phyloP scores from a whole-genome alignment of 1,139 yeast genomes.

The Sugiyamaella sp. region DNA sequence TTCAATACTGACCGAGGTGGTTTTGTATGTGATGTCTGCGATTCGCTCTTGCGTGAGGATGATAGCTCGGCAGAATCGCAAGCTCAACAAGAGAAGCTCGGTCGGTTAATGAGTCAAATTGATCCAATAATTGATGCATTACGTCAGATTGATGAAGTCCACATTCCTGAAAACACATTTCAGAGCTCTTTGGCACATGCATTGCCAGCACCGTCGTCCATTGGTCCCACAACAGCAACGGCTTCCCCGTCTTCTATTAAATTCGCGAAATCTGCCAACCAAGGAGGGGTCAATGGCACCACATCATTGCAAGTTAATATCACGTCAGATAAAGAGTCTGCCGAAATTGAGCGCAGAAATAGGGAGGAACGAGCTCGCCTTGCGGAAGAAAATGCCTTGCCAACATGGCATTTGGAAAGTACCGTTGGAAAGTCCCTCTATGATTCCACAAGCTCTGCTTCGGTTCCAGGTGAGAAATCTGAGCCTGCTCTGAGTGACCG shows the following conservation, averaged over 20 bases:
- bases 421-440: conserved; percentile 66
- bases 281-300: conserved; percentile 29
- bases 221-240: conserved; percentile 24
- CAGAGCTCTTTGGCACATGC: conserved; percentile 78
- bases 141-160: conserved; percentile 82
- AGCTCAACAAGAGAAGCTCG: conserved; percentile 79
- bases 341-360: conserved; percentile 56
- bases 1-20: conserved; percentile 77
- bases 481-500: conserved; percentile 7
- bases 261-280: conserved; percentile 19
- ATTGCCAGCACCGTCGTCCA: conserved; percentile 70
- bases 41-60: conserved; percentile 75
- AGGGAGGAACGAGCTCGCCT: conserved; percentile 61
- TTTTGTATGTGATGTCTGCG: conserved; percentile 85
- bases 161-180: conserved; percentile 84
- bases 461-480: conserved; percentile 37
- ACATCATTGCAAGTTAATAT: conserved; percentile 81
- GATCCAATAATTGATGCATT: conserved; percentile 85
- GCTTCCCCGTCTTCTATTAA: conserved; percentile 14
- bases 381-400: conserved; percentile 88
- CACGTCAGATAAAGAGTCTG: conserved; percentile 86
- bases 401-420: conserved; percentile 92
- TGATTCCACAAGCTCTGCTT: conserved; percentile 53
- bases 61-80: conserved; percentile 84
- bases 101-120: conserved; percentile 82